phyloP scores from a whole-genome alignment of 108 stramenopile genomes.

The Tribonema minus region DNA sequence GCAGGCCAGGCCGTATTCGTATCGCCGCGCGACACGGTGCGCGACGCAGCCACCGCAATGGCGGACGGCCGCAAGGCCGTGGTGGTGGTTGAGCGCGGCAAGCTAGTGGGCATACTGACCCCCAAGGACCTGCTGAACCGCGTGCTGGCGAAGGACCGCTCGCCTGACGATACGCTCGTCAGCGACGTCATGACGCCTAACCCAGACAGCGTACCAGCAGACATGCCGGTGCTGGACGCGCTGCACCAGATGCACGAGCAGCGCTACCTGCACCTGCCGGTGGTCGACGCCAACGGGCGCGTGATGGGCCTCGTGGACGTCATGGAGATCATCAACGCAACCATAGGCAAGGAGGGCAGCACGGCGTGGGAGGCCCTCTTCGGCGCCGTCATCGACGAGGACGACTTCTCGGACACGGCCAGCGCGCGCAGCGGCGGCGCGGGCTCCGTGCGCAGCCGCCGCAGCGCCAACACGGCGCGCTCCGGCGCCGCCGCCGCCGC shows the following conservation, averaged over 20 bases:
- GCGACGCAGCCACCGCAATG: slow-evolving; percentile 75
- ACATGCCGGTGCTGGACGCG: slow-evolving; percentile 38
- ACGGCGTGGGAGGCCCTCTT: slow-evolving; percentile 26
- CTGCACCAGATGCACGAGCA: slow-evolving; percentile 53
- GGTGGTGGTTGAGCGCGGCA: slow-evolving; percentile 12
- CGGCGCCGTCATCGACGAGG: slow-evolving; percentile 26
- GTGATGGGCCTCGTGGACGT: slow-evolving; percentile 86
- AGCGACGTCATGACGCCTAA: slow-evolving; percentile 80
- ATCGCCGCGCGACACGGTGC: slow-evolving; percentile 56
- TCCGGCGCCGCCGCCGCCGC: slow-evolving; percentile 55
- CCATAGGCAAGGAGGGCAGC: slow-evolving; percentile 8
- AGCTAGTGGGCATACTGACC: slow-evolving; percentile 71
- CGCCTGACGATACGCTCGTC: slow-evolving; percentile 67
- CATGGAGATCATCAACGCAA: slow-evolving; percentile 64
- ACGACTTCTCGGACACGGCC: slow-evolving; percentile 19
- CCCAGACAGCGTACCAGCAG: slow-evolving; percentile 78
- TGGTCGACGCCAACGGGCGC: slow-evolving; percentile 68
- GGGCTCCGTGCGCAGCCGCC: not conserved
- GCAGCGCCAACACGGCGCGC: slow-evolving; percentile 67
- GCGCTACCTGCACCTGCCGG: slow-evolving; percentile 83
- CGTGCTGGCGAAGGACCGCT: slow-evolving; percentile 73
- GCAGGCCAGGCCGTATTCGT: slow-evolving; percentile 58
- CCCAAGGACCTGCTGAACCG: slow-evolving; percentile 88
- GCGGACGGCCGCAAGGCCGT: slow-evolving; percentile 73
- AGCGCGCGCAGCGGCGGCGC: slow-evolving; percentile 1